Conservation (phyloP, 495 filamentous ascomycete genomes). For the Pseudoneurospora amorphoporcata region DNA sequence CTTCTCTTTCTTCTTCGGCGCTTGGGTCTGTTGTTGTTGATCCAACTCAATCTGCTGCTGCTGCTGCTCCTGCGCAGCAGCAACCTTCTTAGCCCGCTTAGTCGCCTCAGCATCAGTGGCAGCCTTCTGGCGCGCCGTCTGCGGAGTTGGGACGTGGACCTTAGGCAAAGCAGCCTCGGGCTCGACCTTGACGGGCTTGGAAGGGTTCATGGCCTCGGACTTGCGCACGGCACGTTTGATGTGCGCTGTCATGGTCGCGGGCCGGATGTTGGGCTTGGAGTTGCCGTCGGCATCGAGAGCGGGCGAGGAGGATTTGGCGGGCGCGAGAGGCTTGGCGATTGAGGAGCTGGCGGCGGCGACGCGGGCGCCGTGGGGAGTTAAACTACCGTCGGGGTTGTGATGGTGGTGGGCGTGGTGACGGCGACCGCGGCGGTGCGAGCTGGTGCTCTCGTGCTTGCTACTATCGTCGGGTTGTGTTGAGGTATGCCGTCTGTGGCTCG, state of each 20-base stretch:
- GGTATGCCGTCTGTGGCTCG: not conserved
- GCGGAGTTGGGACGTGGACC: not conserved
- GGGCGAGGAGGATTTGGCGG: constrained; percentile 1
- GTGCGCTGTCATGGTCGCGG: constrained; percentile 11
- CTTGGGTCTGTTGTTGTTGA: not conserved
- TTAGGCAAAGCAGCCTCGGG: not conserved
- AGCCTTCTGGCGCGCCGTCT: not conserved
- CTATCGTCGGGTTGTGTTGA: not conserved
- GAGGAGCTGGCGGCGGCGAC: not conserved
- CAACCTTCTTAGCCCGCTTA: not conserved
- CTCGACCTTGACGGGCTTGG: not conserved
- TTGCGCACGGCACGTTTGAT: constrained; percentile 12
- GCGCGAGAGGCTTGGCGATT: not conserved
- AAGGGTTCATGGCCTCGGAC: constrained; percentile 1
- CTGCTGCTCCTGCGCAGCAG: not conserved
- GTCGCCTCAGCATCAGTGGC: not conserved
- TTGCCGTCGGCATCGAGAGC: not conserved
- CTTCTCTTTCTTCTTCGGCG: constrained; percentile 11
- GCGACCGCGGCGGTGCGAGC: not conserved
- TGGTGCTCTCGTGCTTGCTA: constrained; percentile 2
- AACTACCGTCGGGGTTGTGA: constrained; percentile 3
- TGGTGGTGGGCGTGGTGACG: not conserved
- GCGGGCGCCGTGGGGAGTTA: not conserved
- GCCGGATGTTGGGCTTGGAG: constrained; percentile 8
- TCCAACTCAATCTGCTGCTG: not conserved